Base-by-base conservation (phyloP, 192 early-diverging fungal species). In the Mortierella alpina region DNA sequence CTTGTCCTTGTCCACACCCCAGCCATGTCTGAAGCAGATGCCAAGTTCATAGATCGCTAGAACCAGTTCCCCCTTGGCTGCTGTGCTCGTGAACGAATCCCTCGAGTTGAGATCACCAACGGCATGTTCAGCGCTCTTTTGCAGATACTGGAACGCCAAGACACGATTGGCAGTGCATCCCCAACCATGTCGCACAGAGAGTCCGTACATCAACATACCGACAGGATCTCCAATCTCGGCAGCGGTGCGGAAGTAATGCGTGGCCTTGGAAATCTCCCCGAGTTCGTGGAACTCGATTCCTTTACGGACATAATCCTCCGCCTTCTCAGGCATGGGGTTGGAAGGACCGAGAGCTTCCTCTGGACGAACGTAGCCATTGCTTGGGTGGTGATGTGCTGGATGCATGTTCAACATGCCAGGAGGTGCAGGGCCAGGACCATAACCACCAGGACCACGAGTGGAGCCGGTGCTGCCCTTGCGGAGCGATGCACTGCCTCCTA, bases 11-110 rank as follows among this genome's bases (percentile, higher is more conserved):
- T 89, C 86, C 23, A 91, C 92, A 48, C 93, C 93, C 92, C 93
- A 93, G 20, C 93, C 93, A 81, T 95, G 93, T 57, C 90, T 87
- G 73, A 92, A 95, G 77, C 91, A 92, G 66, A 92, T 86, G 1
- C 93, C 93, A 1, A 95, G 84, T 72, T 95, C 93, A 71, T 93
- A 93, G 46, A 95, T 93, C 2, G 93, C 92, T 75, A 94, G 84
- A 2, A 90, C 88, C 64, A 94, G 65, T 68, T 92, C 93, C 20
- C 90, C 87, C 59, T 87, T 88, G 47, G 90, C 87, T 31, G 91
- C 87, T 6, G 87, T 87, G 39, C 66, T 74, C 1, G 86, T 87
- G 45, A 89, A 87, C 1, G 84, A 82, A 51, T 88, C 82, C 63
- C 88, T 83, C 60, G 88, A 85, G 42, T 86, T 87, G 48, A 91